Evolutionary conservation across 2,329 filamentous ascomycete genomes (phyloP).

Genomic region (Nemania bipapillata): DNA sequence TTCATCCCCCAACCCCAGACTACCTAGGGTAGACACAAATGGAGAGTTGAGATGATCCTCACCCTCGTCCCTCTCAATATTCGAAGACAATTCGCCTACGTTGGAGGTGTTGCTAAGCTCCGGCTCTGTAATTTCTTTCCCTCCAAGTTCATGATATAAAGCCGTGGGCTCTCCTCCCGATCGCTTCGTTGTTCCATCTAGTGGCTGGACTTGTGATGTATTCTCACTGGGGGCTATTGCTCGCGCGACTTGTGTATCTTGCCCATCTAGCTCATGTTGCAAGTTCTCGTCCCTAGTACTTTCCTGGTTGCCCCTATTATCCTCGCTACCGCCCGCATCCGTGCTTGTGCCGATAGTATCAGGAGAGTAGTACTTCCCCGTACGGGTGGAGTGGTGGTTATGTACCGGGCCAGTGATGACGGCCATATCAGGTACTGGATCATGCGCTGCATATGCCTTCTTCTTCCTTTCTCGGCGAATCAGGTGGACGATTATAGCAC

Average conservation of each 20-base stretch:
- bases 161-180: slow-evolving; percentile 34
- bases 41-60: slow-evolving; percentile 42
- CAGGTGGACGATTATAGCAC: slow-evolving; percentile 26
- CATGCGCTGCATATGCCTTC: slow-evolving; percentile 32
- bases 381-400: slow-evolving; percentile 41
- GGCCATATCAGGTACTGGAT: slow-evolving; percentile 44
- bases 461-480: slow-evolving; percentile 43
- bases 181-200: slow-evolving; percentile 28
- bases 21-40: slow-evolving; percentile 46
- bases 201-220: slow-evolving; percentile 36
- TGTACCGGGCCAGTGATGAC: slow-evolving; percentile 49
- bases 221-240: slow-evolving; percentile 40
- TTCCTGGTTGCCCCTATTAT: slow-evolving; percentile 11
- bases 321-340: slow-evolving; percentile 14
- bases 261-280: slow-evolving; percentile 30
- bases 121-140: slow-evolving; percentile 36
- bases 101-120: slow-evolving; percentile 30
- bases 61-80: slow-evolving; percentile 29
- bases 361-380: slow-evolving; percentile 41
- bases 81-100: slow-evolving; percentile 29
- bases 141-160: slow-evolving; percentile 47
- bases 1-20: slow-evolving; percentile 40
- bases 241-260: slow-evolving; percentile 14
- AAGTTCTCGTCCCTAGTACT: slow-evolving; percentile 10
- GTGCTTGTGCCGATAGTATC: slow-evolving; percentile 41